Evolutionary conservation across 2,329 filamentous ascomycete genomes (phyloP).

Genomic region (Aschersonia sp.): DNA sequence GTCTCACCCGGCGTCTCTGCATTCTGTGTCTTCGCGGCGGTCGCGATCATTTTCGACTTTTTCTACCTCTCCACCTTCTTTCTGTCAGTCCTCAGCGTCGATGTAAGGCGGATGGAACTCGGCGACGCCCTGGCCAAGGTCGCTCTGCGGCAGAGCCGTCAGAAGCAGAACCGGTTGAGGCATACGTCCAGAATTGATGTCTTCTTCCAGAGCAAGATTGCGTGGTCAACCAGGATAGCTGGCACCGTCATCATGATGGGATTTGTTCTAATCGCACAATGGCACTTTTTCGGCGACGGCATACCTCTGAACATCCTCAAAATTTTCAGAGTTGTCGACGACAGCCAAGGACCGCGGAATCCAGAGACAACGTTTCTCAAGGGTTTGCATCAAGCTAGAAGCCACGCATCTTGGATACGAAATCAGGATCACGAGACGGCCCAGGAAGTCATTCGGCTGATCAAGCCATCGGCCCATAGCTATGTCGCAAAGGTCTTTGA

Average conservation of each 20-base stretch:
- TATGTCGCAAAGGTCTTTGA: constrained; percentile 64
- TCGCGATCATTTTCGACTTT: constrained; percentile 64
- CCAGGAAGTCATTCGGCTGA: constrained; percentile 58
- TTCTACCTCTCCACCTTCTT: constrained; percentile 72
- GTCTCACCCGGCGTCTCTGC: constrained; percentile 58
- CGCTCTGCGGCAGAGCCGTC: constrained; percentile 24
- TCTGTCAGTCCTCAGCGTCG: constrained; percentile 62
- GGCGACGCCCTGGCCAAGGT: constrained; percentile 54
- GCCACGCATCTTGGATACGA: constrained; percentile 61
- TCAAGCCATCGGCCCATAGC: constrained; percentile 57
- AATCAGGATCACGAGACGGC: constrained; percentile 70
- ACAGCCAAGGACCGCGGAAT: constrained; percentile 11
- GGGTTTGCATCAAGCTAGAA: constrained; percentile 58
- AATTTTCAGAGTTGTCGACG: constrained; percentile 8
- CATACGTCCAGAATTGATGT: constrained; percentile 38
- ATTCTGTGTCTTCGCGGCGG: constrained; percentile 62
- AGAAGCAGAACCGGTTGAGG: constrained; percentile 9
- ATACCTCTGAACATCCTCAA: constrained; percentile 15
- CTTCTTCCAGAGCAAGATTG: constrained; percentile 47
- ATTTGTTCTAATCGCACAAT: constrained; percentile 60
- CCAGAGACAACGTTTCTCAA: constrained; percentile 30
- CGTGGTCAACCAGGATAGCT: constrained; percentile 59
- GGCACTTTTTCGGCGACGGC: constrained; percentile 58
- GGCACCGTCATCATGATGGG: constrained; percentile 60
- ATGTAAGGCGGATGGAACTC: constrained; percentile 62